Conservation (phyloP, 2,329 filamentous ascomycete genomes). For the Claviceps fusiformis region DNA sequence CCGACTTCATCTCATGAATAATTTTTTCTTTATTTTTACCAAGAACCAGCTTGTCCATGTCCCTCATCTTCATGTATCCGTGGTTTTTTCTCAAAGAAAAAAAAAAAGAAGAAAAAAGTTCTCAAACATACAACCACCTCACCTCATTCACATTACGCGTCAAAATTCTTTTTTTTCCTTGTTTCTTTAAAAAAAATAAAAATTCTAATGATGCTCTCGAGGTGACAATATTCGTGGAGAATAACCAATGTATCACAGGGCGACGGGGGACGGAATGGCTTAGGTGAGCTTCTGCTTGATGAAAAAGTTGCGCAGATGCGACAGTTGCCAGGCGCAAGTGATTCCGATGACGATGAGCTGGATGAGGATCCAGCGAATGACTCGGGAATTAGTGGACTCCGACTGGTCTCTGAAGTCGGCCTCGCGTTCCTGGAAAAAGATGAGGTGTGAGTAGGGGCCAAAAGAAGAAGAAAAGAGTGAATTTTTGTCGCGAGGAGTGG, state of each 20-base stretch:
- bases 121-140: background rate
- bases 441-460: background rate
- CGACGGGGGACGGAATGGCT: background rate
- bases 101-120: background rate
- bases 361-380: constrained; percentile 86
- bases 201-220: background rate
- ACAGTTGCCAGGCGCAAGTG: constrained; percentile 94
- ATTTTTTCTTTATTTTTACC: background rate
- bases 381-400: constrained; percentile 79
- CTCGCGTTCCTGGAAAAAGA: constrained; percentile 63
- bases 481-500: background rate
- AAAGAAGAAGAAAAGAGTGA: too few relatives aligned
- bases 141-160: background rate
- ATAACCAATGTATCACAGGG: background rate
- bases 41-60: background rate
- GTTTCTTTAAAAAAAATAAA: background rate
- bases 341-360: constrained; percentile 72
- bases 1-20: background rate
- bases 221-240: background rate
- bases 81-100: background rate
- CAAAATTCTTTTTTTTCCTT: too few relatives aligned
- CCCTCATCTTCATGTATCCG: background rate
- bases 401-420: constrained; percentile 97
- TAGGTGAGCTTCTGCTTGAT: constrained; percentile 99
- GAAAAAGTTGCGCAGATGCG: constrained; percentile 91